Evolutionary conservation across 2,329 filamentous ascomycete species (phyloP), one percentile per base, ranked within the genome.

Genomic region (Aschersonia sp.): DNA sequence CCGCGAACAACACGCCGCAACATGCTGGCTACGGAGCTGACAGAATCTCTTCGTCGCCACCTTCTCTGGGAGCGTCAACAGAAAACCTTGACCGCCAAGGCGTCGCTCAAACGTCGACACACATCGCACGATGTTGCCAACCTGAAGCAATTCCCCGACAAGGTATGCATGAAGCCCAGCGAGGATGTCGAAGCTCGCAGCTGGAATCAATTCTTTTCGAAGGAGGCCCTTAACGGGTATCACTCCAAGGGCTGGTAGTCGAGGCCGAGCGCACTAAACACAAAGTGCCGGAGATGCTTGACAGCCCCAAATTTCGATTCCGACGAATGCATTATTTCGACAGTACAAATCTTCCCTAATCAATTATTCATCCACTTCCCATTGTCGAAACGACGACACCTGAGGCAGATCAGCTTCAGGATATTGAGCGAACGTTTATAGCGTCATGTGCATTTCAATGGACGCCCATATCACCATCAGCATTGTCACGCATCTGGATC

Each of bases 31-130:
- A 94, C 87, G 0, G 92, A 98, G 68, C 72, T 98, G 47, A 96
- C 90, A 2, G 88, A 95, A 62, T 94, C 87, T 29, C 79, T 98
- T 4, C 81, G 92, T 29, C 85, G 88, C 56, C 86, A 96, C 57
- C 80, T 98, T 12, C 76, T 97, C 12, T 94, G 87, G 85, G 92
- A 98, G 64, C 83, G 92, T 46, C 87, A 94, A 60, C 90, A 97
- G 61, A 94, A 92, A 75, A 87, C 87, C 50, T 84, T 85, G 35
- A 90, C 87, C 6, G 86, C 83, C 57, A 89, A 90, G 53, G 87
- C 89, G 1, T 86, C 90, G 47, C 74, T 95, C 49, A 94, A 95
- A 72, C 80, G 90, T 52, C 76, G 87, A 50, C 88, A 96, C 62
- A 95, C 89, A 6, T 86, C 90, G 2, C 85, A 90, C 54, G 89